phyloP scores from a whole-genome alignment of 331 rosid species.

The Arachis monticola region DNA sequence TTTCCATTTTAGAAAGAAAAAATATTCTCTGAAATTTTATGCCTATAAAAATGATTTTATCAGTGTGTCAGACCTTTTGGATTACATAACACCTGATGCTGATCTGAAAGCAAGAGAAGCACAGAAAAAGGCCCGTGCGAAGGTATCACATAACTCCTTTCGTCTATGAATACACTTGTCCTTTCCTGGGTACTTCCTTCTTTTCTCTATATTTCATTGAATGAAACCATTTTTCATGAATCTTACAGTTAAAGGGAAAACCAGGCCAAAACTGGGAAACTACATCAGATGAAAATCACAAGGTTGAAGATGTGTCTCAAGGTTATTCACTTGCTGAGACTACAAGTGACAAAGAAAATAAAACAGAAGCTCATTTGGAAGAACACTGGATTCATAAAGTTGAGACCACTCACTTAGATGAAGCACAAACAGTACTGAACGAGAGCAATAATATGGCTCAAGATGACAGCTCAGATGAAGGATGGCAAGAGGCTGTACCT shows the following conservation, averaged over 20 bases:
- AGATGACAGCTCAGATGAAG: constrained; percentile 80
- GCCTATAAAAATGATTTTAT: constrained; percentile 33
- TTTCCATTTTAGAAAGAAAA: neutral
- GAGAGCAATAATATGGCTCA: constrained; percentile 51
- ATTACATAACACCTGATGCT: constrained; percentile 93
- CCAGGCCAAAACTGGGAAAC: constrained; percentile 71
- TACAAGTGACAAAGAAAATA: constrained; percentile 86
- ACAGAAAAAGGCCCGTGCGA: constrained; percentile 89
- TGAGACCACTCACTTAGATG: constrained; percentile 57
- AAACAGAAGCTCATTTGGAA: constrained; percentile 57
- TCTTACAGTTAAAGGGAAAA: constrained; percentile 82
- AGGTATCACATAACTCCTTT: constrained; percentile 58
- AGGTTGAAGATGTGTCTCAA: constrained; percentile 59
- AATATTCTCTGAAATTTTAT: constrained; percentile 17
- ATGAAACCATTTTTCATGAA: constrained; percentile 38
- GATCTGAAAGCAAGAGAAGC: constrained; percentile 93
- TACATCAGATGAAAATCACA: constrained; percentile 65
- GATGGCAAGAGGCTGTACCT: constrained; percentile 99
- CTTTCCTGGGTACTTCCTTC: neutral
- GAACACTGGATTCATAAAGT: constrained; percentile 56
- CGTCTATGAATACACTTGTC: constrained; percentile 3
- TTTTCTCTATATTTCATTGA: neutral
- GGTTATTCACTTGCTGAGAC: constrained; percentile 55
- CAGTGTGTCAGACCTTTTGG: constrained; percentile 98
- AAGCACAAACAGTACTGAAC: constrained; percentile 39